A percentile compares a stretch with the other conserved stretches of the same genome.
Evolutionary conservation across 1,284 basidiomycete genomes (phyloP).

Genomic region (Microbotryomycetes sp.): DNA sequence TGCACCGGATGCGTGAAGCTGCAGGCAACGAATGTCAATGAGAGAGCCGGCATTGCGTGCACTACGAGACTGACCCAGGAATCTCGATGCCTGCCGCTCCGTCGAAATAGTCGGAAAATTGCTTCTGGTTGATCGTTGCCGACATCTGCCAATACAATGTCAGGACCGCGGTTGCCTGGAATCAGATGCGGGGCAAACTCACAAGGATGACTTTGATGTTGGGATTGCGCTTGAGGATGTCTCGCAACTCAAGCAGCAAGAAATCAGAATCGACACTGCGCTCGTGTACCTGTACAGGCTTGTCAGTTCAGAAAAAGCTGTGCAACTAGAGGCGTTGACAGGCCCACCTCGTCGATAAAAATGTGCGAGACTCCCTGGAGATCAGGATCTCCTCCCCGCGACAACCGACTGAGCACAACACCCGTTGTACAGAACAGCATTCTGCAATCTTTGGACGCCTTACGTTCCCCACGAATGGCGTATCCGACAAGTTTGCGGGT

Average conservation of each 20-base stretch:
- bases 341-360: constrained; percentile 75
- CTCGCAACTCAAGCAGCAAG: constrained; percentile 72
- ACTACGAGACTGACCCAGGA: constrained; percentile 51
- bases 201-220: constrained; percentile 68
- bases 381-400: constrained; percentile 59
- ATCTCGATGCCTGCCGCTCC: constrained; percentile 75
- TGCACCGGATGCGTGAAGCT: constrained; percentile 64
- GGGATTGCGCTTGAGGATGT: constrained; percentile 63
- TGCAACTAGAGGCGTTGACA: neutral
- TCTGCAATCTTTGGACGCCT: constrained; percentile 59
- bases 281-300: constrained; percentile 25
- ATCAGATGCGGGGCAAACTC: no score
- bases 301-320: neutral
- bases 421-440: constrained; percentile 90
- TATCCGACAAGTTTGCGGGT: constrained; percentile 68
- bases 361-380: constrained; percentile 72
- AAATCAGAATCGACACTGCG: constrained; percentile 65
- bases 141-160: constrained; percentile 35
- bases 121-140: constrained; percentile 82
- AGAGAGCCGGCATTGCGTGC: neutral
- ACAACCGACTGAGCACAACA: constrained; percentile 73
- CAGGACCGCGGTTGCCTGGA: no score
- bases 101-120: constrained; percentile 72
- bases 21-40: neutral
- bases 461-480: constrained; percentile 82